Conservation (phyloP, 2,329 filamentous ascomycete genomes). For the Zasmidium citrigriseum region DNA sequence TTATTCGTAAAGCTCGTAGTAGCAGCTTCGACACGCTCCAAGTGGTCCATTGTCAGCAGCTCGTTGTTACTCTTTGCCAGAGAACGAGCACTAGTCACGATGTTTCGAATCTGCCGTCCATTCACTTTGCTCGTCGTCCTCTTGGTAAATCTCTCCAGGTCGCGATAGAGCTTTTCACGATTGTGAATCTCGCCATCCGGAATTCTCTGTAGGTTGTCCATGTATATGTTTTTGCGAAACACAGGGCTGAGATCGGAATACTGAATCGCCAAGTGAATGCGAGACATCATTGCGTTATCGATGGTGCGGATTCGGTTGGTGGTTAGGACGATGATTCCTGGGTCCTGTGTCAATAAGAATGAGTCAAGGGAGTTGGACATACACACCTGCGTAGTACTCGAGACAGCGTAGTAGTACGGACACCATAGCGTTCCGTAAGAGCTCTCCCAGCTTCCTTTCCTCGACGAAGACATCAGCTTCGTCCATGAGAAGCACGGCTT, state of each 20-base stretch:
- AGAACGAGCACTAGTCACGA: background rate
- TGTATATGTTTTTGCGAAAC: constrained; percentile 4
- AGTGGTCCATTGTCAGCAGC: too few species aligned
- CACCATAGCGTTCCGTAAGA: constrained; percentile 78
- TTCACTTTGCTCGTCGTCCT: background rate
- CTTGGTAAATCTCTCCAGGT: too few species aligned
- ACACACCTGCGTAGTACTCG: background rate
- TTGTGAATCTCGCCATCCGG: background rate
- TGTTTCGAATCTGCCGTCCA: constrained; percentile 8
- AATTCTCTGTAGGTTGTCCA: constrained; percentile 1
- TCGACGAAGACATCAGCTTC: constrained; percentile 72
- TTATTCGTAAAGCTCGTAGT: too few species aligned
- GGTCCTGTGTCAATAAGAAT: background rate
- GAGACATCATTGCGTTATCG: constrained; percentile 12
- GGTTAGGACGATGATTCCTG: constrained; percentile 13
- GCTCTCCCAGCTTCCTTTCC: constrained; percentile 70
- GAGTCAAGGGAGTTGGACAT: too few species aligned
- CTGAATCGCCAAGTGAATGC: constrained; percentile 11
- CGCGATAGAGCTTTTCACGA: background rate
- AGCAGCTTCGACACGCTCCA: too few species aligned
- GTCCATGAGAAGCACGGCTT: constrained; percentile 16
- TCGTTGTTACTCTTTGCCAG: too few species aligned
- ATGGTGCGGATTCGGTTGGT: constrained; percentile 14
- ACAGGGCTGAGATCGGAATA: constrained; percentile 3
- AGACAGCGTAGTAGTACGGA: constrained; percentile 49